Evolutionary conservation across 2,329 filamentous ascomycete genomes (phyloP).

Genomic region (Aspergillus arachidicola): DNA sequence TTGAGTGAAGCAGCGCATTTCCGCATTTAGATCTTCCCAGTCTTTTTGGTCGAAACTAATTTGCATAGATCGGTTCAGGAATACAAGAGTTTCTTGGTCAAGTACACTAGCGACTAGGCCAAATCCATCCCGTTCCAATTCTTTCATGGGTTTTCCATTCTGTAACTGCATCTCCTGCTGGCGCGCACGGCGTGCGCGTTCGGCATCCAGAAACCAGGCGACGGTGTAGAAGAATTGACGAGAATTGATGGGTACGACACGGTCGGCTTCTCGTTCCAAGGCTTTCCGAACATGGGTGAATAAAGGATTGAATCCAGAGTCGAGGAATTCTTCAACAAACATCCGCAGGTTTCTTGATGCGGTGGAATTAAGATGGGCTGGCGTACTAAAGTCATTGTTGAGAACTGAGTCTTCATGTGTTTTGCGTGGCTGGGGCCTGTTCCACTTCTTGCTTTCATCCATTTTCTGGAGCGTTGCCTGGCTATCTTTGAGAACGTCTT

Average conservation of each 20-base stretch:
- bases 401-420: slow-evolving; percentile 63
- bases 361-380: slow-evolving; percentile 67
- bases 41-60: slow-evolving; percentile 77
- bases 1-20: slow-evolving; percentile 93
- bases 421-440: slow-evolving; percentile 69
- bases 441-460: slow-evolving; percentile 88
- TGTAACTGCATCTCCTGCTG: slow-evolving; percentile 58
- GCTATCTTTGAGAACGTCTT: slow-evolving; percentile 76
- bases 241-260: slow-evolving; percentile 74
- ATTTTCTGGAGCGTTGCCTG: slow-evolving; percentile 79
- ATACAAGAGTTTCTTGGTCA: slow-evolving; percentile 93
- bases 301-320: slow-evolving; percentile 91
- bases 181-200: slow-evolving; percentile 69
- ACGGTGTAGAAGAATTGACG: slow-evolving; percentile 91
- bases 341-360: slow-evolving; percentile 76
- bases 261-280: slow-evolving; percentile 84
- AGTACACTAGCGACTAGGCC: slow-evolving; percentile 85
- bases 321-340: slow-evolving; percentile 92
- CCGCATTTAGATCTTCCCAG: slow-evolving; percentile 83
- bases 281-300: slow-evolving; percentile 85
- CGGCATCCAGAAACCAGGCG: slow-evolving; percentile 89
- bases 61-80: slow-evolving; percentile 81
- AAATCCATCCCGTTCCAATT: slow-evolving; percentile 72
- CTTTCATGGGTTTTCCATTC: slow-evolving; percentile 51
- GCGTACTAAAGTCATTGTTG: slow-evolving; percentile 73